phyloP scores from a whole-genome alignment of 2,329 filamentous ascomycete genomes.

The Venturia carpophila region DNA sequence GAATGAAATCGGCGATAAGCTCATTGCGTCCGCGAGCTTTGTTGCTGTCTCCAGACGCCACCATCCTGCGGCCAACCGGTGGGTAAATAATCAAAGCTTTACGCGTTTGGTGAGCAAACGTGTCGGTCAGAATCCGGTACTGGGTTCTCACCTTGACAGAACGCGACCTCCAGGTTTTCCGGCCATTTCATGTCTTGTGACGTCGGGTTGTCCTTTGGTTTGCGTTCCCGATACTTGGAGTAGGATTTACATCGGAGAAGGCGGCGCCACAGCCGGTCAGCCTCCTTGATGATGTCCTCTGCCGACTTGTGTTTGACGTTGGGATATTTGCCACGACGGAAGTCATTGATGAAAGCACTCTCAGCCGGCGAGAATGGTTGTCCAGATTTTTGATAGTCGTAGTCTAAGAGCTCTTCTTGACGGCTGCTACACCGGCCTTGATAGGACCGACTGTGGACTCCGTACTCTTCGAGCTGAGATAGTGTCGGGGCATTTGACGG shows the following conservation, averaged over 20 bases:
- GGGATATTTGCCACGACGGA: conserved; percentile 24
- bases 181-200: conserved; percentile 34
- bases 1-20: conserved; percentile 52
- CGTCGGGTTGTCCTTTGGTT: conserved; percentile 28
- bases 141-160: conserved; percentile 37
- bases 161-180: conserved; percentile 40
- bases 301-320: conserved; percentile 12
- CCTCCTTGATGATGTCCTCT: conserved; percentile 2
- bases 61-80: conserved; percentile 52
- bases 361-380: conserved; percentile 18
- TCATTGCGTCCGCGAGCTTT: conserved; percentile 54
- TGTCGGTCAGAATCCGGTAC: neutral
- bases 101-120: conserved; percentile 13
- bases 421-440: conserved; percentile 37
- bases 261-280: neutral
- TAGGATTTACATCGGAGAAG: conserved; percentile 25
- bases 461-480: conserved; percentile 19
- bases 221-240: conserved; percentile 39
- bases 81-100: conserved; percentile 45
- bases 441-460: conserved; percentile 24
- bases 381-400: conserved; percentile 19
- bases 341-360: conserved; percentile 27
- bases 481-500: conserved; percentile 26
- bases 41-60: conserved; percentile 35
- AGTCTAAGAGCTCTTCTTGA: conserved; percentile 28